Evolutionary conservation across 2,329 filamentous ascomycete species (phyloP), one percentile per base, ranked within the genome.

Genomic region (Penicillium verrucosum): DNA sequence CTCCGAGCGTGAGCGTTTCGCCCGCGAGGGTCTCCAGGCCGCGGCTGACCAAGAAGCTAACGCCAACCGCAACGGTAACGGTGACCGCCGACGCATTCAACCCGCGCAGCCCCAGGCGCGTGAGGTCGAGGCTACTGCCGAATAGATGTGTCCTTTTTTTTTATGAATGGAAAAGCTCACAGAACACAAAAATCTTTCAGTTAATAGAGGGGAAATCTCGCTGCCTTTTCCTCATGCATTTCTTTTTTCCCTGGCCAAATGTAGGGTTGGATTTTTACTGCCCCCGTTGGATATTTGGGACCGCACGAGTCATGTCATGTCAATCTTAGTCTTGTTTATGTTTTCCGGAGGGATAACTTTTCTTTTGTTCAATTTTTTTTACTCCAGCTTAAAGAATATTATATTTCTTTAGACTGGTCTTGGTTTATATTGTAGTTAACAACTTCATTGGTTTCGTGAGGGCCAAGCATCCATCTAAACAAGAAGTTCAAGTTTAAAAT

Each of bases 1-100:
- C 70, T 81, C 85, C 72, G 90, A 96, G 80, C 88, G 95, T 81
- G 82, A 87, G 77, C 88, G 89, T 68, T 92, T 89, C 65, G 82
- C 89, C 67, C 79, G 85, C 52, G 91, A 95, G 56, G 67, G 71
- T n/a, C 65, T 71, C 49, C 80, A 87, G 87, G 65, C 90, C 91
- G 77, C 76, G 56, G 72, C 63, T 48, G 70, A 64, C 54, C 71
- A 68, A 59, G 72, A 70, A 54, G 63, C 62, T 34, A 68, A 64
- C 51, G 71, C 70, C 56, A 65, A 59, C 42, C 63, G 64, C 49
- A 41, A 45, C 47, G 62, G 65, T 60, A 41, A 42, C 49, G 62
- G 66, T 60, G 68, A 73, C 59, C 67, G 74, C 65, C 62, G 73
- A 69, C 60, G 72, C 61, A 62, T 65, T 44, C 70, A 68, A 40